Base-by-base conservation (phyloP, 768 basidiomycete genomes). In the Melanogaster broomeanus region DNA sequence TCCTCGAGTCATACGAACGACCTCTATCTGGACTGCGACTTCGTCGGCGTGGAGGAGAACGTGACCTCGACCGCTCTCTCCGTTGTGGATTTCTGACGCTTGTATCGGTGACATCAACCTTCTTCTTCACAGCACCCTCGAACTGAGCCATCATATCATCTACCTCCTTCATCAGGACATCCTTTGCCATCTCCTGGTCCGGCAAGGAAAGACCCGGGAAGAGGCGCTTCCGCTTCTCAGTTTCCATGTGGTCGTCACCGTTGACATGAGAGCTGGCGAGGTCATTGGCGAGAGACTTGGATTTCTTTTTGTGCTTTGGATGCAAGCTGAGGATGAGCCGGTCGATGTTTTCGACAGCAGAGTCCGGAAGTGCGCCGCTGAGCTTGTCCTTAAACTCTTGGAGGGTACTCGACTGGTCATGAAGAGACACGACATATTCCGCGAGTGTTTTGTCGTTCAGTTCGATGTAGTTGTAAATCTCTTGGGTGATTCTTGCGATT, bases 261-360 rank as follows among this genome's bases (percentile, higher is more conserved):
- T 67, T 66, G 40, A 50, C 56, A 41, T 72, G 68, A 30, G 61
- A 64, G 15, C 62, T 67, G 9, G 59, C 49, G 42, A 74, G 73
- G 33, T 72, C 75, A 48, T 76, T 75, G 21, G 68, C 60, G 31
- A 68, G 68, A 16, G 62, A 48, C 21, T 69, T 64, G 25, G 76
- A 73, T 38, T 72, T 76, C 69, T 90, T 90, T 77, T 92, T 97
- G 76, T 98, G 88, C 63, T 93, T 97, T 1, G 96, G 97, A 61
- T 99, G 96, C 78, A 98, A 83, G 51, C 82, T 90, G 48, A 97
- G 81, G 60, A 99, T 92, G 46, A 98, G 82, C 18, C 97, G 89
- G 74, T 99, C 96, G 30, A 98, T 82, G 63, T 88, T 95, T 68
- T 94, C 89, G 51, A 96, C 73, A 65, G 98, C 90, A 24, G 90